A percentile compares a stretch with the other conserved stretches of the same genome.
Conservation (phyloP, 164 flowering plant species). For the Brasenia schreberi region DNA sequence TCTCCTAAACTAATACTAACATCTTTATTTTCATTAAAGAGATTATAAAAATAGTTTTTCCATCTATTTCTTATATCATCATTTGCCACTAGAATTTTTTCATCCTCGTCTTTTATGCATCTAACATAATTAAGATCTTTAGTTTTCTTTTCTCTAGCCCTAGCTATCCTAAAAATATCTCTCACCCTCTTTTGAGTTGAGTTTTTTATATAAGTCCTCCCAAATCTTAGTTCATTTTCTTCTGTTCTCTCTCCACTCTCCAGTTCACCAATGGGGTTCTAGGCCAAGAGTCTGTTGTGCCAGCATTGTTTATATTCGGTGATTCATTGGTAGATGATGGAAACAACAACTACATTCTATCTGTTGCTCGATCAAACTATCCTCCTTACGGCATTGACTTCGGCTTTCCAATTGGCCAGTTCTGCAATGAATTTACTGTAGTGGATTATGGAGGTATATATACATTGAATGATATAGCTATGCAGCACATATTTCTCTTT, state of each 20-base stretch:
- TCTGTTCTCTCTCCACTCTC: not conserved
- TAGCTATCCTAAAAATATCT: no score
- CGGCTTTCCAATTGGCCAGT: constrained; percentile 25
- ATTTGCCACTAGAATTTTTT: no score
- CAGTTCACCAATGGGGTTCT: not conserved
- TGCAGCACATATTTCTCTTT: no score
- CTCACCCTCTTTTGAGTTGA: no score
- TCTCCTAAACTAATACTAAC: no score
- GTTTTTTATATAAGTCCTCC: no score
- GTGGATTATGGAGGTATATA: constrained; percentile 28
- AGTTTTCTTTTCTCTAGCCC: no score
- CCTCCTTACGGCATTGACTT: constrained; percentile 30
- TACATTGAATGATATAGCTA: not conserved
- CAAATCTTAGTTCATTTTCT: not conserved
- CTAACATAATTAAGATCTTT: no score
- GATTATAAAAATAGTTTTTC: no score
- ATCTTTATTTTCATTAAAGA: no score
- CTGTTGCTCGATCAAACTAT: constrained; percentile 22
- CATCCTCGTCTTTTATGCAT: no score
- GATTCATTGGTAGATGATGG: constrained; percentile 31
- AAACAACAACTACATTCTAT: constrained; percentile 26
- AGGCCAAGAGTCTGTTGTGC: constrained; percentile 2
- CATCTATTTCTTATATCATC: no score
- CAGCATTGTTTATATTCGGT: constrained; percentile 30
- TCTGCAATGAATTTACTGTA: constrained; percentile 29